phyloP scores from a whole-genome alignment of 2,329 filamentous ascomycete genomes.

The Fusarium poae region DNA sequence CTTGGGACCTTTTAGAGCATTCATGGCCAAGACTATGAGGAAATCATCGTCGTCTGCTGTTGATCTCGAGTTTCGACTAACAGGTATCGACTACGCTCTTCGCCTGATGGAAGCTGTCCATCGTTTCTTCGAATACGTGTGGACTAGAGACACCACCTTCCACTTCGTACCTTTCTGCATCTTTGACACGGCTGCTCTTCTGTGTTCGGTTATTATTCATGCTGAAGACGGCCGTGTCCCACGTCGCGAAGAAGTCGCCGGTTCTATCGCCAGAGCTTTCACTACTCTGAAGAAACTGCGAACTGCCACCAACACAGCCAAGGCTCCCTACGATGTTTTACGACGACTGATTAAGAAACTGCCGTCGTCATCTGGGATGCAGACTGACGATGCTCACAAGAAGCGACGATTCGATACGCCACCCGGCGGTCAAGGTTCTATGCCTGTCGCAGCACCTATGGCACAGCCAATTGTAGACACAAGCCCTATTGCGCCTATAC shows the following conservation, averaged over 20 bases:
- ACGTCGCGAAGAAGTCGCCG: slow-evolving; percentile 9
- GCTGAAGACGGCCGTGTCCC: slow-evolving; percentile 11
- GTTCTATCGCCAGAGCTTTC: slow-evolving; percentile 10
- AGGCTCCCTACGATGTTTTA: slow-evolving; percentile 31
- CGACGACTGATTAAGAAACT: slow-evolving; percentile 30
- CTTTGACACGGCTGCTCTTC: slow-evolving; percentile 22
- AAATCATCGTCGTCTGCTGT: background rate
- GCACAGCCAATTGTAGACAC: background rate
- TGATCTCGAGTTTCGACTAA: slow-evolving; percentile 17
- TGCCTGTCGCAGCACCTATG: background rate
- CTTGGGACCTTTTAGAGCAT: slow-evolving; percentile 17
- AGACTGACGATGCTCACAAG: slow-evolving; percentile 8
- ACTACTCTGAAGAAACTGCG: slow-evolving; percentile 27
- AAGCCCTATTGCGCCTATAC: background rate
- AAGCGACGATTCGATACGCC: slow-evolving; percentile 21
- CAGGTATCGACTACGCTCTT: slow-evolving; percentile 23
- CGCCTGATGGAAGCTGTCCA: slow-evolving; percentile 17
- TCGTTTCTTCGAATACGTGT: slow-evolving; percentile 28
- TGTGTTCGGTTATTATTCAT: slow-evolving; percentile 24
- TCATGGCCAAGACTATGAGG: slow-evolving; percentile 27
- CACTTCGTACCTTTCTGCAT: slow-evolving; percentile 30
- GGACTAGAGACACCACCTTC: slow-evolving; percentile 30
- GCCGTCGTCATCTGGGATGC: slow-evolving; percentile 10
- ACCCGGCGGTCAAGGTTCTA: background rate
- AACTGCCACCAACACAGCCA: slow-evolving; percentile 25